Evolutionary conservation across 768 basidiomycete genomes (phyloP), one percentile per base, ranked within the genome.

Genomic region (Nevesoporus exiguus): DNA sequence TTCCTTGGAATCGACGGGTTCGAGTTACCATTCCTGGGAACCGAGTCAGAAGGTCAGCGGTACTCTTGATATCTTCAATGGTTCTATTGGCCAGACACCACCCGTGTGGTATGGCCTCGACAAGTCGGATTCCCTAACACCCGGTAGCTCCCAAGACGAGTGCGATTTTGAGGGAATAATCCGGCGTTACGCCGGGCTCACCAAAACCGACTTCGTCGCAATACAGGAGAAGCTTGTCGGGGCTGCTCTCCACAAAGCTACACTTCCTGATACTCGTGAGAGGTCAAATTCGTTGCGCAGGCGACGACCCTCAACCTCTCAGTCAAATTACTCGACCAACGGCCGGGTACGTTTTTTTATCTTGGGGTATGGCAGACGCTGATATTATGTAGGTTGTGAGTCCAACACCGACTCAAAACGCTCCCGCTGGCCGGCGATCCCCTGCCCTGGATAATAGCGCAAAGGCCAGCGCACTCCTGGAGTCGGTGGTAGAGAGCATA

Each of bases 21-120:
- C 91, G 3, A 93, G 91, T 69, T 93, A 89, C 67, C 90, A 92
- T 66, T 90, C 90, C 5, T 84, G 79, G 80, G 87, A 90, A 51
- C 83, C 73, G 21, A 82, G 71, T 45, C 71, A 84, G 55, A 73
- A 72, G 59, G 79, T 80, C 53, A 82, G 86, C 57, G 75, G 75
- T 42, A 67, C 77, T 46, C 68, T 80, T 49, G 77, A 74, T 43
- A 61, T 88, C 22, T 83, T 90, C 66, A 76, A 69, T 33, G 79
- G 81, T 48, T 56, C 59, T 14, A 66, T 73, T 9, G 81, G 81
- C 44, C 66, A 75, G 24, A 74, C 75, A 45, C 78, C 77, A 31
- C 72, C 79, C 30, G 73, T 77, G 3, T 91, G 87, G 88, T 84
- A 86, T 67, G 85, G 88, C 49, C 71, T 88, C 48, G 77, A 78